Evolutionary conservation across 176 grass and related monocot genomes (phyloP).

Genomic region (Echinochloa phyllopogon): DNA sequence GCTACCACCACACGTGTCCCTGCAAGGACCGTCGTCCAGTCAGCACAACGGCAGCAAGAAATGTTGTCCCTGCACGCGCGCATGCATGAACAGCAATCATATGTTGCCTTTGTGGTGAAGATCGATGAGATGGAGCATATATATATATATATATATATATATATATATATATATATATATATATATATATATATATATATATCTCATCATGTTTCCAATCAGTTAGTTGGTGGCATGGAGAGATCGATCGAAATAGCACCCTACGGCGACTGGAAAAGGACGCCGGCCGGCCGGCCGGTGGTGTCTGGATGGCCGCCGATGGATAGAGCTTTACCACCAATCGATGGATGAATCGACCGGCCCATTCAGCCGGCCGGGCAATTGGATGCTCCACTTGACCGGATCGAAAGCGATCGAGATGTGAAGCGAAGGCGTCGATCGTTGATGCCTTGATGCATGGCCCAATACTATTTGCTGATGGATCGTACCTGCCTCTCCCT

Average conservation of each 20-base stretch:
- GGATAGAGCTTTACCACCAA: neutral
- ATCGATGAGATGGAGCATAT: neutral
- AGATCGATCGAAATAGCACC: neutral
- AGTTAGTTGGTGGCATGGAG: conserved; percentile 2
- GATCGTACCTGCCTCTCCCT: neutral
- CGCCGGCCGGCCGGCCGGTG: too few relatives aligned
- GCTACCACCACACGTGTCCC: conserved; percentile 12
- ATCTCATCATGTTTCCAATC: neutral
- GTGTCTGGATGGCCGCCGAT: neutral
- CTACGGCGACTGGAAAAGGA: neutral
- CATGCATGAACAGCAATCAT: neutral
- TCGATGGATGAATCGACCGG: neutral
- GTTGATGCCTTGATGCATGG: neutral
- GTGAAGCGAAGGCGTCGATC: neutral
- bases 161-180: too few relatives aligned
- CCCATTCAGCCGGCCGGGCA: conserved; percentile 25
- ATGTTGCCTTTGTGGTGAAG: neutral
- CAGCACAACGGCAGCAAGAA: conserved; percentile 14
- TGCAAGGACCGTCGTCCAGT: neutral
- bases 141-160: too few relatives aligned
- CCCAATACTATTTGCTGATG: neutral
- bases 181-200: too few relatives aligned
- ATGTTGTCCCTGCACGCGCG: neutral
- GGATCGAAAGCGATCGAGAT: conserved; percentile 26
- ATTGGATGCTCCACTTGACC: conserved; percentile 32